A percentile compares a stretch with the other conserved stretches of the same genome.
These are phyloP conservation scores for Pseudocercospora vitis DNA, from an alignment of 2,329 filamentous ascomycete species.

Conservation along the genomic window DNA sequence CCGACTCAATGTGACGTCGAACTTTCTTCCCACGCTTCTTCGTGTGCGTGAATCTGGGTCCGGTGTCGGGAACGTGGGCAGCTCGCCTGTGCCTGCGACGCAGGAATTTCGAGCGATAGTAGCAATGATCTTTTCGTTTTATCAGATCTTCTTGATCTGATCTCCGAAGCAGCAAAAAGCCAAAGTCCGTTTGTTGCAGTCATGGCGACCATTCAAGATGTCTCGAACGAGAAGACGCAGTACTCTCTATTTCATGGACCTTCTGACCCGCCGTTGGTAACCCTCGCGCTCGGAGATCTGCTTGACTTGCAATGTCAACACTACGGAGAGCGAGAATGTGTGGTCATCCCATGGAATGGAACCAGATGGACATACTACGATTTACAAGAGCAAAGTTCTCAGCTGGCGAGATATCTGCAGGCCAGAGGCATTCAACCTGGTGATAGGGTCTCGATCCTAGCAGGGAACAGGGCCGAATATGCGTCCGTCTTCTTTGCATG, in stretches of 20 bases:
- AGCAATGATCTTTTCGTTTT: slow-evolving; percentile 3
- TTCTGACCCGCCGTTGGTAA: slow-evolving; percentile 66
- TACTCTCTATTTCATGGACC: slow-evolving; percentile 66
- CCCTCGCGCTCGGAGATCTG: slow-evolving; percentile 70
- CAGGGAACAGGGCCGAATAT: slow-evolving; percentile 61
- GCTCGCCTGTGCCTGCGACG: neutral
- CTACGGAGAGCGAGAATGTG: slow-evolving; percentile 64
- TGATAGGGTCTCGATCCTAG: slow-evolving; percentile 74
- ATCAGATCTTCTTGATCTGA: slow-evolving; percentile 14
- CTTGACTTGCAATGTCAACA: slow-evolving; percentile 68
- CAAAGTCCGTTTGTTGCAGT: neutral
- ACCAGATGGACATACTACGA: slow-evolving; percentile 66
- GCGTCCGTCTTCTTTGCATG: slow-evolving; percentile 70
- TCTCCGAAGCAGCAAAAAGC: neutral
- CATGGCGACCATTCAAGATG: slow-evolving; percentile 18
- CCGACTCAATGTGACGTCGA: neutral
- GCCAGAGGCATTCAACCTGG: slow-evolving; percentile 66
- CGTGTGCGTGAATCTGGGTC: neutral
- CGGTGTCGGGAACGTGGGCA: slow-evolving; percentile 12
- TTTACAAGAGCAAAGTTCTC: slow-evolving; percentile 42
- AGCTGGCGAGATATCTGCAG: slow-evolving; percentile 52
- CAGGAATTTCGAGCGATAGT: neutral
- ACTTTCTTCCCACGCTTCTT: neutral
- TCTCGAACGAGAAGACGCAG: slow-evolving; percentile 15
- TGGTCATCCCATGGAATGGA: slow-evolving; percentile 74